These are phyloP conservation scores for Zymoseptoria tritici DNA, from an alignment of 2,329 filamentous ascomycete species.

Conservation along the genomic window DNA sequence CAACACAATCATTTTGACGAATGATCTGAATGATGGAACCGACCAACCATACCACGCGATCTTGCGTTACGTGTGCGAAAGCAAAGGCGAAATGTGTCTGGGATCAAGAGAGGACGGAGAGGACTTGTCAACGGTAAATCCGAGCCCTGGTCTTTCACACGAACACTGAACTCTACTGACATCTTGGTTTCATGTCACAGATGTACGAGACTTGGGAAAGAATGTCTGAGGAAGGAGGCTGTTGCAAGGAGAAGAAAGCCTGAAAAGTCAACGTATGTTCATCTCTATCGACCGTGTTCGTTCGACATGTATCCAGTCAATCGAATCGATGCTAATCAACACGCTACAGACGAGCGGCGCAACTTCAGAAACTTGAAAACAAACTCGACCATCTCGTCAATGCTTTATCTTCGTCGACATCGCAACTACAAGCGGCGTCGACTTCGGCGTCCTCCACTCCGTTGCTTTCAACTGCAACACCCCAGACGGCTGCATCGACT, in stretches of 20 bases:
- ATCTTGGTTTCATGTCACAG: slow-evolving; percentile 9
- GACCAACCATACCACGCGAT: slow-evolving; percentile 8
- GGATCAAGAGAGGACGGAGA: slow-evolving; percentile 7
- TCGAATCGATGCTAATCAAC: slow-evolving; percentile 1
- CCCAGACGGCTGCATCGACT: neutral
- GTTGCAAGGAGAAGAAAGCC: slow-evolving; percentile 21
- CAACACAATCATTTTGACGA: neutral
- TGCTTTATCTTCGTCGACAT: slow-evolving; percentile 17
- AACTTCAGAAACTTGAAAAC: slow-evolving; percentile 28
- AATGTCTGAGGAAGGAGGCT: slow-evolving; percentile 24
- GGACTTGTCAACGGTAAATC: slow-evolving; percentile 23
- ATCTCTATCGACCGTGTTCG: neutral
- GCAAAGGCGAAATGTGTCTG: slow-evolving; percentile 31
- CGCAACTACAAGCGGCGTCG: slow-evolving; percentile 7
- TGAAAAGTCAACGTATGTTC: slow-evolving; percentile 25
- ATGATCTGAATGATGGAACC: neutral
- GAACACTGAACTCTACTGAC: neutral
- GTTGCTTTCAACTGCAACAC: slow-evolving; percentile 18
- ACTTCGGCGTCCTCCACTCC: slow-evolving; percentile 12
- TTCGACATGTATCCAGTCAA: neutral
- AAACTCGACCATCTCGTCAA: slow-evolving; percentile 30
- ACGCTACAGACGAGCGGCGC: slow-evolving; percentile 24
- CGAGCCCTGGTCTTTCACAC: neutral
- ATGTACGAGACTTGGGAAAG: slow-evolving; percentile 27
- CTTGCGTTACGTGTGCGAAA: slow-evolving; percentile 26